Evolutionary conservation across 768 basidiomycete genomes (phyloP), one percentile per base, ranked within the genome.

Genomic region (Collybia sp.): DNA sequence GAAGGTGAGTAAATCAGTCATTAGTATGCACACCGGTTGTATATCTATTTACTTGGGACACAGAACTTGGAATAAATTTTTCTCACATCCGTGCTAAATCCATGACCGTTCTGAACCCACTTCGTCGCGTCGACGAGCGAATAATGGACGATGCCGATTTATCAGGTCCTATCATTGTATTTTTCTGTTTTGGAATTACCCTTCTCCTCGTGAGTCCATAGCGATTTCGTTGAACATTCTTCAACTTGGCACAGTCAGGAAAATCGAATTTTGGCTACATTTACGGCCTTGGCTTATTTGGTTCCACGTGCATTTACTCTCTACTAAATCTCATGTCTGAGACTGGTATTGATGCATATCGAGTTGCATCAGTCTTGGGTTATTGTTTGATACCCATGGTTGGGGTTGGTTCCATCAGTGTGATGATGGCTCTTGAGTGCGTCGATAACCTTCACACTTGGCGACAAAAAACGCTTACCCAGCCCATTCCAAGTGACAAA

Each of bases 91-190:
- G 87, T 31, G 83, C 80, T 46, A 99, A 98, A 71, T 90, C 93
- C 17, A 67, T 94, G 66, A 93, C 96, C 0, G 96, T 98, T 6
- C 80, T 99, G 42, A 98, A 99, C 58, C 96, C 96, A 3, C 70
- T 98, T 16, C 77, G 80, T 47, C 73, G 73, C 42, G 80, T 94
- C 30, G 86, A 96, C 50, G 89, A 87, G 51, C 85, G 79, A 47
- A 98, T 99, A 49, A 99, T 99, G 96, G 96, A 99, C 65, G 96
- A 99, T 57, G 94, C 95, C 16, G 96, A 99, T 68, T 76, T 99
- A 25, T 93, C 95, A 8, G 96, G 96, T 0, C 96, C 96, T 8
- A 79, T 97, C 39, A 80, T 97, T 5, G 97, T 97, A 69, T 86
- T 86, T 60, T 91, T 98, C 63, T 90, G 90, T 56, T 98, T 98